Conservation (phyloP, 768 basidiomycete species). For the Sarcomyxa edulis region DNA sequence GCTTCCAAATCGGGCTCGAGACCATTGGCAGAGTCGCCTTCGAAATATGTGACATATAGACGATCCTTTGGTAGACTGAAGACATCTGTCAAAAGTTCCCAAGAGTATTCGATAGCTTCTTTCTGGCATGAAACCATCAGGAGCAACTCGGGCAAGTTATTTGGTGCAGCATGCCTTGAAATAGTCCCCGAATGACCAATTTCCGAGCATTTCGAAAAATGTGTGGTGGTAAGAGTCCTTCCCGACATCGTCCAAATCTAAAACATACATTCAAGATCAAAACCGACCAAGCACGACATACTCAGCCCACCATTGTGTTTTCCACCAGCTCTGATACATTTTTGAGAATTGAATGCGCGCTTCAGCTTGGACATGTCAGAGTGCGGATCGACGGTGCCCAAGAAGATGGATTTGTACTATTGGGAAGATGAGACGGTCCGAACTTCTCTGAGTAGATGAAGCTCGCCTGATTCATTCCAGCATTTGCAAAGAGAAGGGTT, state of each 20-base stretch:
- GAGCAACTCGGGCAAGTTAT: too few species aligned
- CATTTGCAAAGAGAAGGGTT: slow-evolving; percentile 95
- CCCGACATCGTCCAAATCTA: slow-evolving; percentile 98
- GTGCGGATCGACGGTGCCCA: slow-evolving; percentile 95
- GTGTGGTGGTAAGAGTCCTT: slow-evolving; percentile 98
- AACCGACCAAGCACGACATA: slow-evolving; percentile 1
- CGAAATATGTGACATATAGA: slow-evolving; percentile 96
- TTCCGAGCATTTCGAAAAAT: slow-evolving; percentile 99
- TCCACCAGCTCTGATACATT: slow-evolving; percentile 97
- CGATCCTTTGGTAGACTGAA: slow-evolving; percentile 86
- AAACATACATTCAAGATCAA: background rate
- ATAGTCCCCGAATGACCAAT: slow-evolving; percentile 99
- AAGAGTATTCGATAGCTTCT: slow-evolving; percentile 90
- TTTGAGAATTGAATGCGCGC: slow-evolving; percentile 94
- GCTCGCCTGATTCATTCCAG: slow-evolving; percentile 89
- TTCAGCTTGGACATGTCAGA: slow-evolving; percentile 88
- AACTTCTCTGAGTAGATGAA: slow-evolving; percentile 1
- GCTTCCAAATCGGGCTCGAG: slow-evolving; percentile 89
- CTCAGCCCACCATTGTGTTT: slow-evolving; percentile 99
- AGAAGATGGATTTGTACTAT: slow-evolving; percentile 94
- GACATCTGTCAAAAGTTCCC: slow-evolving; percentile 89
- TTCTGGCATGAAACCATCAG: slow-evolving; percentile 51
- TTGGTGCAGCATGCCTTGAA: slow-evolving; percentile 84
- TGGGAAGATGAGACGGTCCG: slow-evolving; percentile 12
- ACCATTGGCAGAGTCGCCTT: slow-evolving; percentile 83